Percentiles rank a stretch among this genome's conserved stretches.
phyloP scores from a whole-genome alignment of 2,329 filamentous ascomycete species.

The Cordyceps farinosa region DNA sequence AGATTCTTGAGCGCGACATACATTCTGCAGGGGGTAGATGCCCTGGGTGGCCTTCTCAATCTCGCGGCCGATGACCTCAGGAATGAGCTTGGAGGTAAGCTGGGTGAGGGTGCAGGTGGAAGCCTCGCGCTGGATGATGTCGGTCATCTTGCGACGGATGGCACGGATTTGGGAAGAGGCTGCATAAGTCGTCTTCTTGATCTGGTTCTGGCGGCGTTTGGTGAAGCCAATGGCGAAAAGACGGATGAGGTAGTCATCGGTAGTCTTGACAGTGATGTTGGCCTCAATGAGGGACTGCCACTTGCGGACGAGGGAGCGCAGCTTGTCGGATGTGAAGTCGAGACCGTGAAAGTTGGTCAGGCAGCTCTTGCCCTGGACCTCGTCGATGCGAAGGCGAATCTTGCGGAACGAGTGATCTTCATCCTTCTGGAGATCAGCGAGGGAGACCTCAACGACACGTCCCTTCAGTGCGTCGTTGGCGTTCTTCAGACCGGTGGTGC shows the following conservation, averaged over 20 bases:
- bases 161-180: slow-evolving; percentile 94
- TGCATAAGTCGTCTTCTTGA: slow-evolving; percentile 99
- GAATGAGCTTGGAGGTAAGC: slow-evolving; percentile 97
- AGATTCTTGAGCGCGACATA: slow-evolving; percentile 45
- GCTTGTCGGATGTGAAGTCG: slow-evolving; percentile 99
- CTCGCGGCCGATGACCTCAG: slow-evolving; percentile 98
- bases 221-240: slow-evolving; percentile 99
- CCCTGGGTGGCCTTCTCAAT: slow-evolving; percentile 99
- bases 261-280: slow-evolving; percentile 99
- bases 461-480: slow-evolving; percentile 99
- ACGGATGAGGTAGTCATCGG: slow-evolving; percentile 98
- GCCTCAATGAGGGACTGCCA: slow-evolving; percentile 99
- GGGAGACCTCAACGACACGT: slow-evolving; percentile 96
- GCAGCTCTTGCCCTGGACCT: slow-evolving; percentile 99
- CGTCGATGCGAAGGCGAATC: slow-evolving; percentile 96
- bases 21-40: slow-evolving; percentile 99
- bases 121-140: slow-evolving; percentile 97
- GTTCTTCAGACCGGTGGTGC: slow-evolving; percentile 99
- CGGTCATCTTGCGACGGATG: slow-evolving; percentile 99
- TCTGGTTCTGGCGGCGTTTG: slow-evolving; percentile 98
- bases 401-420: slow-evolving; percentile 99
- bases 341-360: slow-evolving; percentile 99
- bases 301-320: slow-evolving; percentile 97
- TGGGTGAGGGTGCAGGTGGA: slow-evolving; percentile 90
- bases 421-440: slow-evolving; percentile 99